Percentiles rank a stretch among this genome's conserved stretches.
Conservation (phyloP, 441 rosid species). For the Erysimum cheiri region DNA sequence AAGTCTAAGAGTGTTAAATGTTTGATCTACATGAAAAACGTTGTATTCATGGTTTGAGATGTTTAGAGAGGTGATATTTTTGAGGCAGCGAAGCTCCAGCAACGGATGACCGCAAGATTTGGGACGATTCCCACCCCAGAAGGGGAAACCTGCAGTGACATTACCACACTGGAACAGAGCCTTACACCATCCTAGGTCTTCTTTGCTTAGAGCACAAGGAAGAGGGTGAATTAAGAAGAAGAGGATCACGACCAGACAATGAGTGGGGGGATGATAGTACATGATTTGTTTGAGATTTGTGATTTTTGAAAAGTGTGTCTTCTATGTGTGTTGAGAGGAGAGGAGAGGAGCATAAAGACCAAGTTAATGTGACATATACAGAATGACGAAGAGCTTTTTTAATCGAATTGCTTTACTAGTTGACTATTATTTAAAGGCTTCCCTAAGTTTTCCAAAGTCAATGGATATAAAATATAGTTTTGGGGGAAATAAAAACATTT, state of each 20-base stretch:
- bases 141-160: constrained; percentile 28
- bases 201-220: constrained; percentile 3
- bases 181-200: neutral
- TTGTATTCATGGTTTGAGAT: neutral
- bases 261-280: neutral
- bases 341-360: neutral
- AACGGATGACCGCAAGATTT: constrained; percentile 27
- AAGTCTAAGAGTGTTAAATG: constrained; percentile 14
- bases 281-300: neutral
- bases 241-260: constrained; percentile 2
- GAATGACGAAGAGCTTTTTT: neutral
- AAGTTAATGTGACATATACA: neutral
- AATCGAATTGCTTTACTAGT: neutral
- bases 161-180: constrained; percentile 4
- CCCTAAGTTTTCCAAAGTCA: neutral
- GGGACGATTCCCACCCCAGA: constrained; percentile 19
- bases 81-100: constrained; percentile 2
- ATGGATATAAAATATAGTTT: neutral
- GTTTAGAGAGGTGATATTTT: neutral
- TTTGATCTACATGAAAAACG: neutral
- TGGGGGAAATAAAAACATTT: neutral
- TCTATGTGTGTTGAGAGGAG: neutral
- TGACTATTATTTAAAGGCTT: neutral
- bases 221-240: neutral
- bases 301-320: neutral